Conservation (phyloP, 2,329 filamentous ascomycete species). For the Ceratocystis eucalypticola region DNA sequence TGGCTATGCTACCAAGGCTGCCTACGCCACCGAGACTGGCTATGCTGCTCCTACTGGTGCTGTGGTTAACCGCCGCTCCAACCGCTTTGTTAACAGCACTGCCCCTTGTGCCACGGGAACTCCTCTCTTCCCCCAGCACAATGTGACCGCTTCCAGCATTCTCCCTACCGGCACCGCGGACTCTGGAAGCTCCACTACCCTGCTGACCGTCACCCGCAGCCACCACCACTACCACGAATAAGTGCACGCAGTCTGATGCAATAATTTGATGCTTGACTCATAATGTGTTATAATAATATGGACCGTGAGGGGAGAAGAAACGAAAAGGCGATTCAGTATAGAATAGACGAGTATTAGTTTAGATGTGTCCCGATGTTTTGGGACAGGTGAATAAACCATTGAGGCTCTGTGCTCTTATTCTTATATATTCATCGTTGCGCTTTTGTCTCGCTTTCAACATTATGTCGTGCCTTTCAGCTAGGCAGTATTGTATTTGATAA, state of each 20-base stretch:
- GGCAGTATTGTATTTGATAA: no score
- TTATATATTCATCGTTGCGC: background rate
- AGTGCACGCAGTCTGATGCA: background rate
- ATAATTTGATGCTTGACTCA: background rate
- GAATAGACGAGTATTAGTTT: conserved; percentile 7
- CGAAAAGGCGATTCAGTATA: background rate
- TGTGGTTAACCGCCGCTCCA: background rate
- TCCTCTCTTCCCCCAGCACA: background rate
- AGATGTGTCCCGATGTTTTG: background rate
- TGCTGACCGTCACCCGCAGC: background rate
- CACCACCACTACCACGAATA: background rate
- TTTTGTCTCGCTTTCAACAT: background rate
- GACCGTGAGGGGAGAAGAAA: background rate
- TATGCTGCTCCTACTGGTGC: background rate
- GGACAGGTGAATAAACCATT: background rate
- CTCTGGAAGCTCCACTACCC: background rate
- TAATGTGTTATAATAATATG: background rate
- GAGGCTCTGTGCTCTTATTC: background rate
- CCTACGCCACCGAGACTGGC: background rate
- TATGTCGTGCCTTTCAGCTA: no score
- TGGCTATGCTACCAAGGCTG: background rate
- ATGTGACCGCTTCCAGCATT: background rate
- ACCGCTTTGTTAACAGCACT: conserved; percentile 1
- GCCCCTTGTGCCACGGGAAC: background rate
- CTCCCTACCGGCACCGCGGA: background rate